Conservation (phyloP, 2,329 filamentous ascomycete genomes). For the Diaporthe sp. region DNA sequence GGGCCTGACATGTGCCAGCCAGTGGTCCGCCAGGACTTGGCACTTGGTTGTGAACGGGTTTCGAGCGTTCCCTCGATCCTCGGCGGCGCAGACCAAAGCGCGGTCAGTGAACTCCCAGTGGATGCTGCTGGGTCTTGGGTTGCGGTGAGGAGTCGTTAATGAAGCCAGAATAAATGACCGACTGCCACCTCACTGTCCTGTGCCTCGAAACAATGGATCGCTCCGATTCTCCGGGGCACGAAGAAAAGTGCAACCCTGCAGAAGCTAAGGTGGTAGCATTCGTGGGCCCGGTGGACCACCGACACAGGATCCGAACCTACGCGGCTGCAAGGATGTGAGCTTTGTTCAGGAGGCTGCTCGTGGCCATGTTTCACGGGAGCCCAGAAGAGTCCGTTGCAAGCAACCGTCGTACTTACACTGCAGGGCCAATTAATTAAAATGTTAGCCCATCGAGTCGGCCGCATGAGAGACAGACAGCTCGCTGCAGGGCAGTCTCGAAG, state of each 20-base stretch:
- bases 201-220: slow-evolving; percentile 28
- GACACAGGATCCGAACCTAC: slow-evolving; percentile 25
- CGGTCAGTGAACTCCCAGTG: slow-evolving; percentile 20
- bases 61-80: not conserved
- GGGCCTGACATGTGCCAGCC: slow-evolving; percentile 29
- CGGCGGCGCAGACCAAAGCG: slow-evolving; percentile 17
- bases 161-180: slow-evolving; percentile 29
- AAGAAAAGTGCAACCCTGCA: slow-evolving; percentile 29
- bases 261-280: slow-evolving; percentile 28
- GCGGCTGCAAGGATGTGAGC: slow-evolving; percentile 27
- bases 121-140: slow-evolving; percentile 23
- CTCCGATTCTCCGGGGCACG: slow-evolving; percentile 18
- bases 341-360: slow-evolving; percentile 24
- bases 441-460: not conserved
- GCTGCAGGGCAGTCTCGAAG: not conserved
- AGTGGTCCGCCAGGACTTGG: not conserved
- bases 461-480: slow-evolving; percentile 4
- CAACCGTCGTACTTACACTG: not conserved
- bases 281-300: slow-evolving; percentile 13
- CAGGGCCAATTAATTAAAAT: not conserved
- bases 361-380: slow-evolving; percentile 29
- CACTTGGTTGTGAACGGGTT: not conserved
- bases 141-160: slow-evolving; percentile 27
- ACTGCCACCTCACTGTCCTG: slow-evolving; percentile 24
- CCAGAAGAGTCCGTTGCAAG: slow-evolving; percentile 35